Evolutionary conservation across 805 yeast genomes (phyloP).

Genomic region (Ogataea nitratoaversa): DNA sequence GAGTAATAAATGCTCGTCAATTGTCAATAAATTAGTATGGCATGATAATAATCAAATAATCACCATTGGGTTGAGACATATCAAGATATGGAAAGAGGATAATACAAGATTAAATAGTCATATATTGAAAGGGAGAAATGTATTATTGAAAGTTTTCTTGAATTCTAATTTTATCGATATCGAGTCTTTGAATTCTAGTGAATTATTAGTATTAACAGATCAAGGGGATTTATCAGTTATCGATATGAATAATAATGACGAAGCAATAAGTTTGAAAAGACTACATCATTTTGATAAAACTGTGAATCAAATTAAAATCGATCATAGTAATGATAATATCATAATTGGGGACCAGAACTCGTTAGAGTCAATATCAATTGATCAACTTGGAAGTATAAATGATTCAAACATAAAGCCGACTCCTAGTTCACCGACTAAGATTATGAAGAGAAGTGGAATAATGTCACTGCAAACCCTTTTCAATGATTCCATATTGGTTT

Average conservation of each 20-base stretch:
- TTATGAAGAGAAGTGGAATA: slow-evolving; percentile 27
- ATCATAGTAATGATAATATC: slow-evolving; percentile 14
- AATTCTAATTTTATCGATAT: slow-evolving; percentile 47
- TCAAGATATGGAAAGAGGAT: slow-evolving; percentile 54
- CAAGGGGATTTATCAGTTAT: slow-evolving; percentile 32
- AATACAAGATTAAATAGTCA: slow-evolving; percentile 5
- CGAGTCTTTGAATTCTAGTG: slow-evolving; percentile 32
- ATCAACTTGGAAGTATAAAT: slow-evolving; percentile 3
- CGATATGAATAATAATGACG: slow-evolving; percentile 24
- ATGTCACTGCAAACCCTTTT: slow-evolving; percentile 29
- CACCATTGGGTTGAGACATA: slow-evolving; percentile 57
- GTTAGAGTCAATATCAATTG: slow-evolving; percentile 13
- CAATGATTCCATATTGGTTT: slow-evolving; percentile 26
- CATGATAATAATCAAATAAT: slow-evolving; percentile 39
- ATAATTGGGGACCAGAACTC: slow-evolving; percentile 16
- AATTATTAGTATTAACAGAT: slow-evolving; percentile 34
- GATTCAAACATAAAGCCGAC: slow-evolving; percentile 18
- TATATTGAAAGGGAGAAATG: slow-evolving; percentile 53
- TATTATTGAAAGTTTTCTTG: slow-evolving; percentile 46
- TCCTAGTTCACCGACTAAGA: slow-evolving; percentile 26
- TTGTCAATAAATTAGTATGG: slow-evolving; percentile 56
- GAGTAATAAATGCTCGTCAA: slow-evolving; percentile 60
- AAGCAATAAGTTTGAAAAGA: slow-evolving; percentile 17
- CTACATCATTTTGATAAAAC: slow-evolving; percentile 14
- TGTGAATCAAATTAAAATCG: slow-evolving; percentile 22